Base-by-base conservation (phyloP, 139 green algal genomes). In the Astrephomene gubernaculifera region DNA sequence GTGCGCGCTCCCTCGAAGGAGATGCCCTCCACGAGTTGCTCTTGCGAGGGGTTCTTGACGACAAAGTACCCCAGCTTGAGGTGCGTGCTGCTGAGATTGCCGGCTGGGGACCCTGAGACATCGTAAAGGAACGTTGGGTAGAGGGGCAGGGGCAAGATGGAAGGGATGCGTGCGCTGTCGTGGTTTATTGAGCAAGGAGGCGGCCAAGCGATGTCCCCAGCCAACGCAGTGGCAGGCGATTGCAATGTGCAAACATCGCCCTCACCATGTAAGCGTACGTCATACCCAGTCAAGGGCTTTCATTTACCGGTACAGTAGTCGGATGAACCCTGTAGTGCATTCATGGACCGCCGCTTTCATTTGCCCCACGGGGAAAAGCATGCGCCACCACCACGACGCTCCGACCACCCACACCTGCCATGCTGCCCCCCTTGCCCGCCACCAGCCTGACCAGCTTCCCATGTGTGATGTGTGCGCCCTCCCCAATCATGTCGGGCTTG, bases 11-110 rank as follows among this genome's bases (percentile, higher is more conserved):
- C 0, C 22, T 43, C 43, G 31, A 79, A 82, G 43, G 41, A 83
- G 82, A 82, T 75, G 17, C 71, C 71, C 8, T 33, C 60, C 8
- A 36, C 31, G 22, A 83, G 60, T 60, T 83, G 24, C n/a, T 82
- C 61, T 71, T 87, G 82, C 22, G 9, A 21, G 19, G 71, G 82
- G 82, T 87, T 87, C 36, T 67, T 65, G 21, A 87, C 71, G 41
- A 82, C 71, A 31, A 71, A 87, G 43, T 70, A 87, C 71, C 82
- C 82, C n/a, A 79, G 64, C 7, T 8, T 10, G 25, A 86, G 80
- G 44, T 38, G 63, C 36, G 3, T 4, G 67, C 36, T 21, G 22
- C n/a, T n/a, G n/a, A n/a, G n/a, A n/a, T 49, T 4, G 36, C 36
- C 8, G 57, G 57, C 19, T 35, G 57, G 19, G n/a, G 57, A 22